phyloP scores from a whole-genome alignment of 2,329 filamentous ascomycete species.

The Pseudophaeomoniella oleicola region DNA sequence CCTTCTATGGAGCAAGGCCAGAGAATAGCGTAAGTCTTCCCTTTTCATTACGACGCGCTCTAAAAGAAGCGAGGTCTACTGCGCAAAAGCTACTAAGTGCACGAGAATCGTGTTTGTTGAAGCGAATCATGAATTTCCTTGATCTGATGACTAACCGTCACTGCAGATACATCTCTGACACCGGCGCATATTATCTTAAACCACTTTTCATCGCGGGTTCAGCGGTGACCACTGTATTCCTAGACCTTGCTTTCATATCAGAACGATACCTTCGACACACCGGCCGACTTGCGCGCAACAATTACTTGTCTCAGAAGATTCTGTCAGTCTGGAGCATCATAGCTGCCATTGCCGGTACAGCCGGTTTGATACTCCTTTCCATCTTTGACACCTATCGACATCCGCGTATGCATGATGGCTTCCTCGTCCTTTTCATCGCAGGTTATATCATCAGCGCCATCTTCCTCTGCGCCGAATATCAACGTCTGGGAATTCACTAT shows the following conservation, averaged over 20 bases:
- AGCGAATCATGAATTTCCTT: too few species aligned
- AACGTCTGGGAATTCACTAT: slow-evolving; percentile 68
- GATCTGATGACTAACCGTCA: slow-evolving; percentile 1
- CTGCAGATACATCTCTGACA: slow-evolving; percentile 33
- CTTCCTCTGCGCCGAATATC: slow-evolving; percentile 78
- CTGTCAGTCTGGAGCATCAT: slow-evolving; percentile 26
- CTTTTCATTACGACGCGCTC: neutral
- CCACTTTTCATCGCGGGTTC: slow-evolving; percentile 49
- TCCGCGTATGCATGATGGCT: slow-evolving; percentile 53
- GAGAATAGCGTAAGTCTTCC: slow-evolving; percentile 32
- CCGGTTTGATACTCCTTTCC: slow-evolving; percentile 66
- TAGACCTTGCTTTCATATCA: slow-evolving; percentile 65
- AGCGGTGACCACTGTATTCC: slow-evolving; percentile 55
- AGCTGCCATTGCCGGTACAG: slow-evolving; percentile 55
- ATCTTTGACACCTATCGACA: slow-evolving; percentile 74
- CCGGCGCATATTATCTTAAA: slow-evolving; percentile 43
- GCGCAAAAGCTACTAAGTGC: too few species aligned
- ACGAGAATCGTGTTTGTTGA: too few species aligned
- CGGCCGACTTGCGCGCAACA: slow-evolving; percentile 65
- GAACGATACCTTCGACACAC: slow-evolving; percentile 77
- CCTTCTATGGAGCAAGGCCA: slow-evolving; percentile 36
- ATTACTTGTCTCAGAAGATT: slow-evolving; percentile 20
- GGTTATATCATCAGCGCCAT: slow-evolving; percentile 78
- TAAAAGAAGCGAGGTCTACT: too few species aligned
- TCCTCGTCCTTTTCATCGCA: slow-evolving; percentile 67